phyloP scores from a whole-genome alignment of 2,329 filamentous ascomycete genomes.

The Biscogniauxia sp. region DNA sequence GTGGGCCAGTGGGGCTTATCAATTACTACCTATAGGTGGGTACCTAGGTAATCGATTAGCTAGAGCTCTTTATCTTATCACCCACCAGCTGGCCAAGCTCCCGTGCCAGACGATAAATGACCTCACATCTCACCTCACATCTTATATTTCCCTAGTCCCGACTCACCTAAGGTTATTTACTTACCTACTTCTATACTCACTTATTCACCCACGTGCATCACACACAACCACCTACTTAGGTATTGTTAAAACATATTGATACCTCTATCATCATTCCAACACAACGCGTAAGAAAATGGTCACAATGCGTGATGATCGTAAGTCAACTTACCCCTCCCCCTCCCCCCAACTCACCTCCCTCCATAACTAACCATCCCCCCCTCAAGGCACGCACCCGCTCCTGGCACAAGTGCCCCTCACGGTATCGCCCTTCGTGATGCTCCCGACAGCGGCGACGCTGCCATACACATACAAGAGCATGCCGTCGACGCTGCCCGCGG shows the following conservation, averaged over 20 bases:
- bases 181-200: no score
- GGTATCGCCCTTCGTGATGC: conserved; percentile 88
- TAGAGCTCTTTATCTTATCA: neutral
- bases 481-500: conserved; percentile 79
- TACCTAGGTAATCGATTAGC: no score
- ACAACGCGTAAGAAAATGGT: conserved; percentile 10
- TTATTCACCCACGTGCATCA: no score
- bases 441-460: conserved; percentile 85
- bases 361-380: neutral
- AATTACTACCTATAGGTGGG: neutral
- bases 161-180: no score
- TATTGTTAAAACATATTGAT: no score
- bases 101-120: no score
- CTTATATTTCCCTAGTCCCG: no score
- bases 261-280: neutral
- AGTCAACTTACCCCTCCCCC: conserved; percentile 6
- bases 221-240: no score
- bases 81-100: neutral
- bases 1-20: neutral
- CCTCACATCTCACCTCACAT: no score
- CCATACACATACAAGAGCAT: conserved; percentile 94
- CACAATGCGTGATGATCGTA: conserved; percentile 41
- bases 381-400: conserved; percentile 76
- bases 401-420: conserved; percentile 90
- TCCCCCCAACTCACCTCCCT: neutral